These are phyloP conservation scores for Ustilago loliicola DNA, from an alignment of 1,284 basidiomycete species.

Conservation along the genomic window DNA sequence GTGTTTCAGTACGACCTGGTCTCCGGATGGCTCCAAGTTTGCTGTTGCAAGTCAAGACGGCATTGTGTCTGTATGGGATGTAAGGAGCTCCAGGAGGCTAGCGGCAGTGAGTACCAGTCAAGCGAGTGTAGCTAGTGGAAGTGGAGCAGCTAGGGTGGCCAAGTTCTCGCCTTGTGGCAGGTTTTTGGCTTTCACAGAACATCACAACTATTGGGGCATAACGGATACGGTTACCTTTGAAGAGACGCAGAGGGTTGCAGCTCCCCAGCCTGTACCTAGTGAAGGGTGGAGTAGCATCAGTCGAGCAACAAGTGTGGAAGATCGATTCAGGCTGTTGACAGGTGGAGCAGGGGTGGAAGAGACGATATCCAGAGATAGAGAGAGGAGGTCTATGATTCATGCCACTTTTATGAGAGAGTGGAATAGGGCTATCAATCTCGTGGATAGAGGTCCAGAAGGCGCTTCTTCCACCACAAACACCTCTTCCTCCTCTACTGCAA, in stretches of 20 bases:
- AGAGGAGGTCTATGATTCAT: conserved; percentile 41
- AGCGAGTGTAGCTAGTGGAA: conserved; percentile 26
- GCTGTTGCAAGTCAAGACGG: conserved; percentile 89
- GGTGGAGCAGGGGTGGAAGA: conserved; percentile 21
- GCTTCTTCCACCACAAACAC: not conserved
- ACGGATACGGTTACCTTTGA: conserved; percentile 54
- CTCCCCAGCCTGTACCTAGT: conserved; percentile 11
- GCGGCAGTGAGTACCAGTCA: conserved; percentile 54
- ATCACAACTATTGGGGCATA: conserved; percentile 52
- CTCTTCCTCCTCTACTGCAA: not conserved
- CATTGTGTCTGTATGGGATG: conserved; percentile 76
- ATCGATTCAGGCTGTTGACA: conserved; percentile 30
- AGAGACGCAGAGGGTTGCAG: conserved; percentile 37
- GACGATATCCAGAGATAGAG: conserved; percentile 26
- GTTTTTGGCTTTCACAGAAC: conserved; percentile 61
- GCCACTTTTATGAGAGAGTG: conserved; percentile 45
- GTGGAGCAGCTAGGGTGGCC: conserved; percentile 54
- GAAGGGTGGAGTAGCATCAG: not conserved
- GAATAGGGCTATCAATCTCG: conserved; percentile 38
- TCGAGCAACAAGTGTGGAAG: conserved; percentile 9
- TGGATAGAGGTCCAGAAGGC: conserved; percentile 14
- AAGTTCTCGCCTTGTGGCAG: conserved; percentile 59
- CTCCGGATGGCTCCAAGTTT: conserved; percentile 82
- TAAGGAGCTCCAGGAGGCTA: conserved; percentile 65
- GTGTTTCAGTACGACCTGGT: conserved; percentile 87